phyloP scores from a whole-genome alignment of 768 basidiomycete species.

The Russula vinacea region DNA sequence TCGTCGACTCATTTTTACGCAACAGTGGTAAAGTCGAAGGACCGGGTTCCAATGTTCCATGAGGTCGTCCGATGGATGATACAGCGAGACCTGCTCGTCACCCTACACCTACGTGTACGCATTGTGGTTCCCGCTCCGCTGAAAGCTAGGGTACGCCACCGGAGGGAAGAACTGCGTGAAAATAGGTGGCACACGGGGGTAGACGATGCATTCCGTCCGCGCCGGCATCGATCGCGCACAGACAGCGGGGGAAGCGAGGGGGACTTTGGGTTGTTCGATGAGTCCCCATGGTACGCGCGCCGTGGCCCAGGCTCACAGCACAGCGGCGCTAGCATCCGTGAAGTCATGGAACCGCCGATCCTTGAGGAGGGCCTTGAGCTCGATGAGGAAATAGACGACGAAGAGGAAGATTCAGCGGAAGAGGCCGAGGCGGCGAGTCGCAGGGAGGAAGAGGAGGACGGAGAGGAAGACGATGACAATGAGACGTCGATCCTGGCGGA shows the following conservation, averaged over 20 bases:
- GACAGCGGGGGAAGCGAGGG: constrained; percentile 18
- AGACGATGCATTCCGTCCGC: constrained; percentile 9
- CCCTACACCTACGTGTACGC: constrained; percentile 81
- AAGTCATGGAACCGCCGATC: constrained; percentile 37
- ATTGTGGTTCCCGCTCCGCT: constrained; percentile 74
- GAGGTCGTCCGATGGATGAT: constrained; percentile 91
- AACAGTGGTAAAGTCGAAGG: constrained; percentile 67
- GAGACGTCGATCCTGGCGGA: constrained; percentile 72
- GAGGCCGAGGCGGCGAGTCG: constrained; percentile 36
- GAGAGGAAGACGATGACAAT: constrained; percentile 47
- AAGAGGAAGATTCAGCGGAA: constrained; percentile 33
- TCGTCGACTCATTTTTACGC: constrained; percentile 76
- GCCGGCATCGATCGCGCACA: constrained; percentile 7
- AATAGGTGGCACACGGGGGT: constrained; percentile 37
- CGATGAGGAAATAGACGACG: constrained; percentile 34
- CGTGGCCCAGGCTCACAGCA: constrained; percentile 42
- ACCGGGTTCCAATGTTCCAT: constrained; percentile 65
- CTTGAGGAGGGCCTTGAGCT: constrained; percentile 37
- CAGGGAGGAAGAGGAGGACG: constrained; percentile 39
- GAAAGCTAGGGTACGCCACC: constrained; percentile 61
- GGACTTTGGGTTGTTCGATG: constrained; percentile 21
- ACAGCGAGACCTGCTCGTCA: constrained; percentile 78
- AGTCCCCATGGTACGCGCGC: constrained; percentile 43
- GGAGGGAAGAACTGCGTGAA: constrained; percentile 39
- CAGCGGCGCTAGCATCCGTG: constrained; percentile 29